Evolutionary conservation across 2,329 filamentous ascomycete genomes (phyloP).

Genomic region (Pseudocercospora fuligena): DNA sequence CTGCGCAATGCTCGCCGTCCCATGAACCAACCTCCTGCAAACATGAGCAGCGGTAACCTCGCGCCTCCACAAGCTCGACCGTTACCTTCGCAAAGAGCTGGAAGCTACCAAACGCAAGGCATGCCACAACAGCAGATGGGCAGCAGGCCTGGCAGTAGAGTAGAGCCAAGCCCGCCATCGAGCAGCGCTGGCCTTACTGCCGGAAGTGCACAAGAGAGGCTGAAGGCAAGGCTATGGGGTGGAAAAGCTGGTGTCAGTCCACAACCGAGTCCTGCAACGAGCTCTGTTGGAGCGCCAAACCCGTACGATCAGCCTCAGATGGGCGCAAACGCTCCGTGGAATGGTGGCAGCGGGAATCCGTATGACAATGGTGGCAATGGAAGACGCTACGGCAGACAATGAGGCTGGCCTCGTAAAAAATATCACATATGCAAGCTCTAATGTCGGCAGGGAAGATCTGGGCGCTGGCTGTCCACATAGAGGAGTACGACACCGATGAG

Average conservation of each 20-base stretch:
- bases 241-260: slow-evolving; percentile 24
- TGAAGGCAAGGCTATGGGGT: slow-evolving; percentile 77
- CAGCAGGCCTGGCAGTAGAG: slow-evolving; percentile 30
- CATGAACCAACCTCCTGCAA: slow-evolving; percentile 21
- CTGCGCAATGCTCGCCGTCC: slow-evolving; percentile 43
- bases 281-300: slow-evolving; percentile 21
- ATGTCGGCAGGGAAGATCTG: background rate
- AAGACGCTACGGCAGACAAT: slow-evolving; percentile 25
- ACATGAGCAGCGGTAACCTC: slow-evolving; percentile 37
- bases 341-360: slow-evolving; percentile 24
- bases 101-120: slow-evolving; percentile 69
- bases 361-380: slow-evolving; percentile 26
- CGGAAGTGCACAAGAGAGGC: slow-evolving; percentile 75
- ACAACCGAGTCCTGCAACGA: slow-evolving; percentile 22
- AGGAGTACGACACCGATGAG: background rate
- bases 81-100: slow-evolving; percentile 72
- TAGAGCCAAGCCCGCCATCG: slow-evolving; percentile 46
- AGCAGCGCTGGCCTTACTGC: slow-evolving; percentile 43
- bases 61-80: slow-evolving; percentile 55
- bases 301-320: slow-evolving; percentile 27
- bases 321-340: slow-evolving; percentile 15
- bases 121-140: slow-evolving; percentile 41
- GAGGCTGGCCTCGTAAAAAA: background rate
- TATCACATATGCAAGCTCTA: background rate
- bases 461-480: background rate